These are phyloP conservation scores for Cryphonectria parasitica DNA, from an alignment of 2,329 filamentous ascomycete genomes.

Conservation along the genomic window DNA sequence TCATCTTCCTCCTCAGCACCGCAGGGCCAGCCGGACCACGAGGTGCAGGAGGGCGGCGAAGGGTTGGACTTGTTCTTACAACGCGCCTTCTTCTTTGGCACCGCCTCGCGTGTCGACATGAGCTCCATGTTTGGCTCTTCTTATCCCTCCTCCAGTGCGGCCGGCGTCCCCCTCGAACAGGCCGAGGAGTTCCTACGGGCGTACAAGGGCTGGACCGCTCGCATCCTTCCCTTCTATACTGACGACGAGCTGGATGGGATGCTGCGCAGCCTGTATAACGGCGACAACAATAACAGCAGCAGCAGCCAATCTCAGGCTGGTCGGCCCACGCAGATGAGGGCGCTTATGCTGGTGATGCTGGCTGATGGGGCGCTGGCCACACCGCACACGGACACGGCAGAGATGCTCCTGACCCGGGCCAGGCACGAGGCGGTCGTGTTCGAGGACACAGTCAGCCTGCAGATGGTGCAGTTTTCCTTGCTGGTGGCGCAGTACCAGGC, in stretches of 20 bases:
- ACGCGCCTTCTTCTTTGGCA: conserved; percentile 39
- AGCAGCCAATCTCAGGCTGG: conserved; percentile 10
- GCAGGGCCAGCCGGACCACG: conserved; percentile 28
- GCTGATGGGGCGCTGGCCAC: conserved; percentile 36
- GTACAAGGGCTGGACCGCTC: conserved; percentile 31
- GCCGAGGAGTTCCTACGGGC: conserved; percentile 30
- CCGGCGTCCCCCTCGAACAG: conserved; percentile 28
- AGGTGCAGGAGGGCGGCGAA: conserved; percentile 34
- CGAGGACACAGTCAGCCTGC: conserved; percentile 39
- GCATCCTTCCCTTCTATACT: conserved; percentile 32
- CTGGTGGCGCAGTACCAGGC: conserved; percentile 36
- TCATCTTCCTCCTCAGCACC: conserved; percentile 29
- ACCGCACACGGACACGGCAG: conserved; percentile 33
- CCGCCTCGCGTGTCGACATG: conserved; percentile 32
- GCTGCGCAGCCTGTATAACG: conserved; percentile 30
- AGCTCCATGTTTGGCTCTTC: conserved; percentile 17
- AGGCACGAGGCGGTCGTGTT: conserved; percentile 35
- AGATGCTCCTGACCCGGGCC: conserved; percentile 34
- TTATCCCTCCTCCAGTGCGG: conserved; percentile 6
- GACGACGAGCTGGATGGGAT: conserved; percentile 32
- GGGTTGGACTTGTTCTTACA: conserved; percentile 39
- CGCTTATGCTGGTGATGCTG: conserved; percentile 33
- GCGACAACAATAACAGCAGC: conserved; percentile 13
- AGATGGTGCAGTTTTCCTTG: conserved; percentile 38
- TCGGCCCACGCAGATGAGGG: conserved; percentile 33